Base-by-base conservation (phyloP, 805 yeast genomes). In the Huiozyma sinensis region DNA sequence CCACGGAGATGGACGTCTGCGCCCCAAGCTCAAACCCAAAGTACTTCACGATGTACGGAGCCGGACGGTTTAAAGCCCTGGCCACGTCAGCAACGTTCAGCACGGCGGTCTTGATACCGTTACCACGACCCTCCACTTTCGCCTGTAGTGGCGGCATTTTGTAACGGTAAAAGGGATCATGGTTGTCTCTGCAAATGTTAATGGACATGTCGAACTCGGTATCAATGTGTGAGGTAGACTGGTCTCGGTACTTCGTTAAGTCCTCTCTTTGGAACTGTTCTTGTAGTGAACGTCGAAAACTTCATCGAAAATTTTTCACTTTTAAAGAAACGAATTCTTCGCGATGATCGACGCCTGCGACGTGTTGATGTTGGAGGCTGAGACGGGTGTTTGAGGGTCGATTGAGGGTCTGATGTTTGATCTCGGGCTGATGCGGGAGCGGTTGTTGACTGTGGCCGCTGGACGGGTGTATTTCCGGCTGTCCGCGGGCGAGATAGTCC, bases 101-200 rank as follows among this genome's bases (percentile, higher is more conserved):
- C 45, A 92, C 81, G 44, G 90, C 94, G 27, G 98, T 92, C 66
- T 88, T 89, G 69, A 92, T 92, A 80, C 98, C 98, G 71, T 92
- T 92, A 72, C 98, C 98, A 65, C 95, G 79, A 67, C 98, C 98
- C 71, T 92, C 97, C 53, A 86, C 86, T 75, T 92, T 92, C 55
- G 96, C 85, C 70, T 85, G 94, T 68, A 92, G 82, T 37, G 94
- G 83, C 63, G 98, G 98, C 98, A 92, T 92, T 73, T 92, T 92
- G 70, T 92, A 92, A 73, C 98, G 95, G 79, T 92, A 92, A 67
- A 92, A 92, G 38, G 97, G 97, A 72, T 92, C 98, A 60, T 83
- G 80, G 73, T 90, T 92, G 61, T 88, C 96, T 73, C 98, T 88
- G 67, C 95, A 82, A 58, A 92, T 90, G 68, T 92, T 90, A 62